Evolutionary conservation across 768 basidiomycete species (phyloP), one percentile per base, ranked within the genome.

Genomic region (Macrolepiota dolichaula): DNA sequence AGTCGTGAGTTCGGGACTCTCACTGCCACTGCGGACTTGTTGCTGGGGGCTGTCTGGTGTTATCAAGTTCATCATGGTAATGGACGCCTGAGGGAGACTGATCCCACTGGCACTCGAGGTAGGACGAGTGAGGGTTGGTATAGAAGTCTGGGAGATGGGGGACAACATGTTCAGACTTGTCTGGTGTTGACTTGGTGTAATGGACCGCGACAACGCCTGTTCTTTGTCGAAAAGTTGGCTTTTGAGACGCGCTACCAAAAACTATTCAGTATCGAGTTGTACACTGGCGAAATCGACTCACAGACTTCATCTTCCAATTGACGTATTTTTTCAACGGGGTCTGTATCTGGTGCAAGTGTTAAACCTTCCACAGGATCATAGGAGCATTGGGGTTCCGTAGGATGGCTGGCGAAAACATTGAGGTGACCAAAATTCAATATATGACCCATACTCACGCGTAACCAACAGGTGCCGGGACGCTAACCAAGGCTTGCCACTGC

Each of bases 341-440:
- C 89, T 12, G 82, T 85, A 62, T 92, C 89, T 52, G 91, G 83
- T 22, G 89, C 87, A 40, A 94, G 81, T 7, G 85, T 79, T 38
- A 93, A 72, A 17, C 92, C 92, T 71, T 94, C 92, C 15, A 93
- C 86, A 2, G 91, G 92, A 73, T 94, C 92, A 70, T 94, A 94
- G 10, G 84, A 84, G 67, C 92, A 94, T 67, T 89, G 87, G 7
- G 92, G 92, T 71, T 92, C 91, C 10, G 83, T 77, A n/a, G 92
- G 92, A 73, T 94, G 92, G 24, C 91, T 92, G 66, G 22, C 63
- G 52, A 35, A 19, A 57, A 61, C 53, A 55, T 42, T 62, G 64
- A 67, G 59, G 53, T 54, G 51, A 32, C 22, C 27, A 29, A 19
- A 57, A 24, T 19, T 58, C n/a, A 57, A 44, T 47, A 55, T 55